Conservation (phyloP, 164 flowering plant genomes). For the Amborella trichopoda region DNA sequence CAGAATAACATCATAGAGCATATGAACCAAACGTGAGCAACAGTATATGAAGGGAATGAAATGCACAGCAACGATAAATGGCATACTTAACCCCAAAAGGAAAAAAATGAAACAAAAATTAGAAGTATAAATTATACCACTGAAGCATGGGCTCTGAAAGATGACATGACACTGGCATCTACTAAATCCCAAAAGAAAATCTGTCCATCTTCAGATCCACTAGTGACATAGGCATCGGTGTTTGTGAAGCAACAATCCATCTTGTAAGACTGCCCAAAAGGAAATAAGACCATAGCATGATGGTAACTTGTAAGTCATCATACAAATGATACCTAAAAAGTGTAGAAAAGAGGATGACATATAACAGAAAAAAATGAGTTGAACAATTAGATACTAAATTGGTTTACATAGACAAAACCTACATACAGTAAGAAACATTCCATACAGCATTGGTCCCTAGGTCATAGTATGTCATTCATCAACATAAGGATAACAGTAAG, state of each 20-base stretch:
- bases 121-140: constrained; percentile 40
- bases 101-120: neutral
- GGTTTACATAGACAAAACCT: too few species aligned
- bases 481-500: too few species aligned
- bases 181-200: constrained; percentile 96
- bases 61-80: neutral
- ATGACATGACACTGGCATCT: constrained; percentile 77
- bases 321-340: too few species aligned
- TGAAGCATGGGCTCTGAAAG: constrained; percentile 73
- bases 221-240: constrained; percentile 74
- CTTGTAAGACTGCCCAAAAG: constrained; percentile 63
- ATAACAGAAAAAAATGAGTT: neutral
- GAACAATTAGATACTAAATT: too few species aligned
- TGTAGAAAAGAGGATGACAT: neutral
- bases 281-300: constrained; percentile 2
- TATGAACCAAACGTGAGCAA: neutral
- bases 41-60: neutral
- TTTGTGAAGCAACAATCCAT: constrained; percentile 93
- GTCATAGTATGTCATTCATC: too few species aligned
- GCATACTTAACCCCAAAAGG: neutral
- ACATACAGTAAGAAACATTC: too few species aligned
- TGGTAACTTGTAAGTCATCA: too few species aligned
- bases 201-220: constrained; percentile 93
- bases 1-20: too few species aligned
- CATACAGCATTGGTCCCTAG: too few species aligned